Evolutionary conservation across 1,284 basidiomycete species (phyloP).

Genomic region (Testicularia cyperi): DNA sequence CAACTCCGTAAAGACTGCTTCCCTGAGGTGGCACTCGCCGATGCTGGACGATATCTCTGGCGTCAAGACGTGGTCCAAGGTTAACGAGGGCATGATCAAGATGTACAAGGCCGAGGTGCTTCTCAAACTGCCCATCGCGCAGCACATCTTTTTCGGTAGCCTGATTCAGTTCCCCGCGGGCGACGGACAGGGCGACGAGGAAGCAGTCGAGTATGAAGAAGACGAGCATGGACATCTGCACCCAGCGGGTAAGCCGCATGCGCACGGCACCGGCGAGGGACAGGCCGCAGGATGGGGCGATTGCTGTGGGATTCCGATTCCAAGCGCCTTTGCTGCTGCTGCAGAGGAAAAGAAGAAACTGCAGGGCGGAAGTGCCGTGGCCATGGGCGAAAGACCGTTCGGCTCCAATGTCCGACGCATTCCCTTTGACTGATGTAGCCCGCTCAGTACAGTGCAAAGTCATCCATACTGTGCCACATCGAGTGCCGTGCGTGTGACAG

Average conservation of each 20-base stretch:
- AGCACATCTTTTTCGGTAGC: constrained; percentile 92
- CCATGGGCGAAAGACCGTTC: constrained; percentile 26
- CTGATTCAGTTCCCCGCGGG: constrained; percentile 72
- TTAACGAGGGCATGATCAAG: constrained; percentile 96
- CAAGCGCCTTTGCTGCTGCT: constrained; percentile 62
- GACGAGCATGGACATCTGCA: constrained; percentile 67
- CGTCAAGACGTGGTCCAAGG: constrained; percentile 95
- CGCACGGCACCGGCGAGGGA: constrained; percentile 62
- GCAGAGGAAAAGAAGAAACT: constrained; percentile 41
- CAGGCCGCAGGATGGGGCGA: constrained; percentile 74
- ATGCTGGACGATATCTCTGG: constrained; percentile 98
- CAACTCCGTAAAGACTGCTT: constrained; percentile 91
- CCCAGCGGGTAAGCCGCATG: constrained; percentile 61
- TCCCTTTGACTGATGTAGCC: constrained; percentile 29
- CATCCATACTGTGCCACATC: too few relatives aligned
- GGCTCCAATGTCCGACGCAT: constrained; percentile 22
- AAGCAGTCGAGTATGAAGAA: constrained; percentile 60
- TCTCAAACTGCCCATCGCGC: constrained; percentile 90
- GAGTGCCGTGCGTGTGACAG: too few relatives aligned
- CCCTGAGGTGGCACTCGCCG: constrained; percentile 94
- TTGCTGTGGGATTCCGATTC: constrained; percentile 65
- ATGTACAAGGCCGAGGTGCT: constrained; percentile 97
- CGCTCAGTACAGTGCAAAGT: too few relatives aligned
- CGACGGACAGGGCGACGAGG: constrained; percentile 47
- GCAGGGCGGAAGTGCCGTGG: constrained; percentile 16